phyloP scores from a whole-genome alignment of 805 yeast species.

The Saccharomycopsis sp. region DNA sequence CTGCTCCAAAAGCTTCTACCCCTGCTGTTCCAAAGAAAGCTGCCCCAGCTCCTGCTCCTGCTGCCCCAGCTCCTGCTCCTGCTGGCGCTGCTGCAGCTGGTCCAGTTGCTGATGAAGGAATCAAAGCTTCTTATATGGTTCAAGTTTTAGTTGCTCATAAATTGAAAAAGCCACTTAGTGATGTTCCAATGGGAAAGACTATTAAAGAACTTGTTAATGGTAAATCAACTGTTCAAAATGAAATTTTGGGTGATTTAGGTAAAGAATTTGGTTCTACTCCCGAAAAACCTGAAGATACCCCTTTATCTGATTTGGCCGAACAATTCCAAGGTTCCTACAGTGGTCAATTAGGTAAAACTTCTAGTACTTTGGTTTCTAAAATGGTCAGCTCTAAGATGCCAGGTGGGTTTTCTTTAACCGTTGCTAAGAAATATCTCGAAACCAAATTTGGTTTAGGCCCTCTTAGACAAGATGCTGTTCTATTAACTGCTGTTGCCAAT shows the following conservation, averaged over 20 bases:
- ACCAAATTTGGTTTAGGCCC: conserved; percentile 86
- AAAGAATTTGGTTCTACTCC: conserved; percentile 98
- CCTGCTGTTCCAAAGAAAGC: conserved; percentile 23
- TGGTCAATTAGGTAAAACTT: conserved; percentile 90
- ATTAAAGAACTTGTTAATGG: conserved; percentile 97
- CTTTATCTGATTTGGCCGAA: conserved; percentile 91
- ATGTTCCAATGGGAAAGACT: conserved; percentile 81
- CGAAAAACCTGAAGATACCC: conserved; percentile 98
- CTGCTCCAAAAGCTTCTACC: conserved; percentile 25
- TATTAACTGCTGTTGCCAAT: conserved; percentile 70
- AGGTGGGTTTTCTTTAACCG: conserved; percentile 93
- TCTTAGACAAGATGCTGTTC: conserved; percentile 90
- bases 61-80: conserved; percentile 22
- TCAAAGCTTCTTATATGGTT: conserved; percentile 69
- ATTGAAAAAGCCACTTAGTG: conserved; percentile 81
- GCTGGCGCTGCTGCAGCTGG: conserved; percentile 40
- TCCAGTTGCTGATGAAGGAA: conserved; percentile 81
- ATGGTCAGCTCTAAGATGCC: conserved; percentile 97
- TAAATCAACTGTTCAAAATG: conserved; percentile 97
- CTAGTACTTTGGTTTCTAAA: conserved; percentile 81
- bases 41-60: conserved; percentile 22
- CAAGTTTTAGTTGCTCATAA: conserved; percentile 94
- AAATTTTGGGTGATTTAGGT: conserved; percentile 96
- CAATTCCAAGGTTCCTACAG: conserved; percentile 83
- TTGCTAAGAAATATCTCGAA: conserved; percentile 87